Base-by-base conservation (phyloP, 306 rosid genomes). In the Castanospermum australe region DNA sequence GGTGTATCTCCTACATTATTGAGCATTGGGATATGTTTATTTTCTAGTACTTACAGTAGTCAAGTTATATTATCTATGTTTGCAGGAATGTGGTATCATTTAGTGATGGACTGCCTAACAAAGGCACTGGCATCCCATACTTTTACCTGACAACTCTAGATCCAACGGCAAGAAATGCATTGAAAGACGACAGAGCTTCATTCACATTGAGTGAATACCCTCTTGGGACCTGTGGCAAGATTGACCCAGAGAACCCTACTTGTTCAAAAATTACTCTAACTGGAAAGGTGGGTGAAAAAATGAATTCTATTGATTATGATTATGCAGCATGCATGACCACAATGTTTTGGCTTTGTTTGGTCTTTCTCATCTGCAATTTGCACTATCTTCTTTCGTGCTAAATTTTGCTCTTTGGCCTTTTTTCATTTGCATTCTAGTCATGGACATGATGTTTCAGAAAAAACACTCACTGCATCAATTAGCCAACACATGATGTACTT, bases 121-220 rank as follows among this genome's bases (percentile, higher is more conserved):
- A 88, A 21, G 96, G 98, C n/a, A 20, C 32, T 3, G 98, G 99
- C 79, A 83, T 88, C 71, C 97, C 98, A 13, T 95, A 87, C 89
- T 95, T 95, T 81, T 95, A 91, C 96, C 81, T 95, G 87, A 91
- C 99, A 52, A 63, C 90, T 77, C 90, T 95, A 11, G 99, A 95
- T 76, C 99, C 99, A 5, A 93, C 96, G 17, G 94, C 98, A 0
- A 87, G 83, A 77, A 68, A 95, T 69, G 97, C 90, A 22, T 15
- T 81, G 74, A 74, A 85, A 75, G 95, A 95, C 22, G 83, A 77
- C 35, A 92, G 90, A 79, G 91, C 97, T 81, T 95, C 98, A 9
- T 87, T 95, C 71, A 87, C 98, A 0, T 81, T 91, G 69, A 92
- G 98, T 25, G 98, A 95, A 65, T 76, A 91, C 83, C 87, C 99